Evolutionary conservation across 169 alveolate genomes (phyloP), one percentile per base, ranked within the genome.

Genomic region (Theileria orientalis): DNA sequence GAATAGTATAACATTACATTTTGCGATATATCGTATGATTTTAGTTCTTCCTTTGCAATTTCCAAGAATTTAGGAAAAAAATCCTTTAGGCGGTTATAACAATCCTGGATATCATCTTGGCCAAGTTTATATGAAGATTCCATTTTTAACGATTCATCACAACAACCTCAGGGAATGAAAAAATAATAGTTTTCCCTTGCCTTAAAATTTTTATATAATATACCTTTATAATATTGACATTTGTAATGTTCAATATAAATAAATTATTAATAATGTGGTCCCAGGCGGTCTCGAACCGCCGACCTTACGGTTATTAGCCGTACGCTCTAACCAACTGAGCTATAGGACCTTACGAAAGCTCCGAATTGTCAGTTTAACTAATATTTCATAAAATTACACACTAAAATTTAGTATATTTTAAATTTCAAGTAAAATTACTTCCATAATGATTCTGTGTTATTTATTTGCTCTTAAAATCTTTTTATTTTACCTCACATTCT

Each of bases 261-360:
- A 16, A 42, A 44, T 27, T 33, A 16, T 13, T 33, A 54, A 77
- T 14, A 62, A 25, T 13, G 57, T 92, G 96, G 97, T 92, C 98
- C 97, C 97, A 93, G 95, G 95, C 97, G 97, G 98, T 94, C 92
- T 95, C 97, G 98, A 95, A 95, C 98, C 97, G 97, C 96, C 96
- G 98, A 95, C 98, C 98, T 95, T 94, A 90, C 97, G 97, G 97
- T 95, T 95, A 95, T 94, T 94, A 95, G 97, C 97, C 96, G 97
- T 90, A 94, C 94, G 98, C 98, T 95, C 98, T 95, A 94, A 94
- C 98, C 98, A 87, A 92, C 98, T 95, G 98, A 95, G 98, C 98
- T 93, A 95, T 93, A 86, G 94, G 98, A 91, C 95, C 95, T 70
- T 29, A 16, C n/a, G 19, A 5, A 23, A 11, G 68, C 25, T 23